A percentile compares a stretch with the other conserved stretches of the same genome.
Conservation (phyloP, 305 asterid species). For the Andrographis paniculata region DNA sequence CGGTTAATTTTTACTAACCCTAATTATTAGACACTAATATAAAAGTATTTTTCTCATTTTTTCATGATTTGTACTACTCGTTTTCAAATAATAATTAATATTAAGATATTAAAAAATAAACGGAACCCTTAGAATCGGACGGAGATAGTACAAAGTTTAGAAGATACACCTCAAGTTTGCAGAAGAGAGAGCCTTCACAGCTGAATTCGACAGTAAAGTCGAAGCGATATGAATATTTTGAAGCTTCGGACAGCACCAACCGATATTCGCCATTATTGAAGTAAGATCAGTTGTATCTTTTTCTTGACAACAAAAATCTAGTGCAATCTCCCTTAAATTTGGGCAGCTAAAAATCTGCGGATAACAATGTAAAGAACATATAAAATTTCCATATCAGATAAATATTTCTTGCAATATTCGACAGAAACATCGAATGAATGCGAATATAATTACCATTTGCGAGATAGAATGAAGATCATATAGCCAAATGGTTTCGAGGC, state of each 20-base stretch:
- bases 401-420: conserved; percentile 4
- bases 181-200: conserved; percentile 73
- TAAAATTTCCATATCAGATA: conserved; percentile 5
- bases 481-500: conserved; percentile 72
- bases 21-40: background rate
- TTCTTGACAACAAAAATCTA: conserved; percentile 76
- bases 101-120: too few relatives aligned
- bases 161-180: conserved; percentile 67
- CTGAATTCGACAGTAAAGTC: conserved; percentile 61
- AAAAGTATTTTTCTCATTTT: too few relatives aligned
- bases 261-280: conserved; percentile 51
- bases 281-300: conserved; percentile 69
- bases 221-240: conserved; percentile 84
- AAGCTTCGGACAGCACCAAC: conserved; percentile 82
- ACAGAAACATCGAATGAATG: background rate
- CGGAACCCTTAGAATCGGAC: too few relatives aligned
- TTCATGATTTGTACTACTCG: too few relatives aligned
- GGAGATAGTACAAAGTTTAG: too few relatives aligned
- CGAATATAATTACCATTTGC: conserved; percentile 49
- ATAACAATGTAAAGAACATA: background rate
- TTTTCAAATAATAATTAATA: too few relatives aligned
- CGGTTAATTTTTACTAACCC: background rate
- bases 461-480: conserved; percentile 79
- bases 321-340: conserved; percentile 69
- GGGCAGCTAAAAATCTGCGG: conserved; percentile 83